Conservation (phyloP, 1,284 basidiomycete genomes). For the Leccinum solheimii region DNA sequence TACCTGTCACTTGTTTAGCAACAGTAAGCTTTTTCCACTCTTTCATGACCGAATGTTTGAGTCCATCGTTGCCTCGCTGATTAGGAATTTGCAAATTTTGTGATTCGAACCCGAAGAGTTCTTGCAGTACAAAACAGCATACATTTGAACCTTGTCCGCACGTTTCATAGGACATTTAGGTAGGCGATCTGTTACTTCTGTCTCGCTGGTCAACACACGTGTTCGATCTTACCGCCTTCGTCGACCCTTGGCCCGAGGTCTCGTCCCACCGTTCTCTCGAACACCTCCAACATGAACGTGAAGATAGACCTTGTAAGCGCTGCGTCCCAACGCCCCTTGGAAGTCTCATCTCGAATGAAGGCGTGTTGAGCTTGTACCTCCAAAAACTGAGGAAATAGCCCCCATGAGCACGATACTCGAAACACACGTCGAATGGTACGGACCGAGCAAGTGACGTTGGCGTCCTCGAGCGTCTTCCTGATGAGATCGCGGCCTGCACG, state of each 20-base stretch:
- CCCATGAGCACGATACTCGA: conserved; percentile 1
- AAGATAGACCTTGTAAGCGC: conserved; percentile 83
- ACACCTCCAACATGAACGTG: conserved; percentile 89
- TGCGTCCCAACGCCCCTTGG: conserved; percentile 92
- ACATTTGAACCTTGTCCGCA: neutral
- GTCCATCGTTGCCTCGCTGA: too few relatives aligned
- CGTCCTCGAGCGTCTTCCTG: conserved; percentile 77
- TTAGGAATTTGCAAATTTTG: neutral
- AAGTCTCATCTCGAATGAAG: conserved; percentile 87
- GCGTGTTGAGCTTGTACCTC: conserved; percentile 95
- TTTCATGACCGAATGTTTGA: too few relatives aligned
- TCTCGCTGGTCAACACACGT: conserved; percentile 45
- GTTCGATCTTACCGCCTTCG: conserved; percentile 54
- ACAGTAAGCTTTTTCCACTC: too few relatives aligned
- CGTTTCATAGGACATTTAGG: neutral
- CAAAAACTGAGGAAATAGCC: conserved; percentile 59
- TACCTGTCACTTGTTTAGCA: too few relatives aligned
- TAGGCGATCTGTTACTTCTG: neutral
- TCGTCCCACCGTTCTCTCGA: conserved; percentile 80
- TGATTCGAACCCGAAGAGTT: neutral
- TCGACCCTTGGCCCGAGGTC: conserved; percentile 72
- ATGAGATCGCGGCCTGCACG: conserved; percentile 82
- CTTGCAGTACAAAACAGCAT: neutral
- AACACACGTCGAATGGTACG: conserved; percentile 22
- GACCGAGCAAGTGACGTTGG: conserved; percentile 69